phyloP scores from a whole-genome alignment of 257 asterid genomes.

The Henckelia pumila region DNA sequence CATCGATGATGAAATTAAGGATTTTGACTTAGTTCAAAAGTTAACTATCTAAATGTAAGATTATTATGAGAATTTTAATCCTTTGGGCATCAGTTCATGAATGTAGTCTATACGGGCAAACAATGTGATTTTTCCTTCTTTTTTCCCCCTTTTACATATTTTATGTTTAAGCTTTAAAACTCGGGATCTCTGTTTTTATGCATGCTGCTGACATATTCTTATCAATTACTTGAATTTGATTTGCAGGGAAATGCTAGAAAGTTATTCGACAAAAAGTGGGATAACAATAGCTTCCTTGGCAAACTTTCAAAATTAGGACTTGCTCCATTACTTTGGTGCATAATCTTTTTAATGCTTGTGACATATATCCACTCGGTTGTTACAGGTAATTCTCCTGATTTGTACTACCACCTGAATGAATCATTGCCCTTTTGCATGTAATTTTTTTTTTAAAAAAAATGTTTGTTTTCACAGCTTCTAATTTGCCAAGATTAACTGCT shows the following conservation, averaged over 20 bases:
- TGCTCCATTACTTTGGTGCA: conserved; percentile 90
- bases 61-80: background rate
- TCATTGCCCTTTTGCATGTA: conserved; percentile 2
- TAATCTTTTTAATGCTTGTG: conserved; percentile 62
- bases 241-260: conserved; percentile 91
- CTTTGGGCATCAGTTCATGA: background rate
- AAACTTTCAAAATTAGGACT: conserved; percentile 83
- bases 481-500: conserved; percentile 82
- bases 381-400: conserved; percentile 48
- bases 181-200: background rate
- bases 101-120: background rate
- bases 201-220: conserved; percentile 1
- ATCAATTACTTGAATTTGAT: conserved; percentile 27
- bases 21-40: background rate
- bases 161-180: no score
- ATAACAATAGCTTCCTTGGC: conserved; percentile 68
- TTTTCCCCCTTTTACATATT: background rate
- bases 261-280: conserved; percentile 75
- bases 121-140: background rate
- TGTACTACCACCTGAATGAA: conserved; percentile 10
- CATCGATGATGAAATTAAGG: background rate
- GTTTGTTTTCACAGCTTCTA: conserved; percentile 54
- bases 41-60: background rate
- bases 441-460: background rate
- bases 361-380: conserved; percentile 74